Base-by-base conservation (phyloP, 164 flowering plant genomes). In the Tetrastigma voinierianum region DNA sequence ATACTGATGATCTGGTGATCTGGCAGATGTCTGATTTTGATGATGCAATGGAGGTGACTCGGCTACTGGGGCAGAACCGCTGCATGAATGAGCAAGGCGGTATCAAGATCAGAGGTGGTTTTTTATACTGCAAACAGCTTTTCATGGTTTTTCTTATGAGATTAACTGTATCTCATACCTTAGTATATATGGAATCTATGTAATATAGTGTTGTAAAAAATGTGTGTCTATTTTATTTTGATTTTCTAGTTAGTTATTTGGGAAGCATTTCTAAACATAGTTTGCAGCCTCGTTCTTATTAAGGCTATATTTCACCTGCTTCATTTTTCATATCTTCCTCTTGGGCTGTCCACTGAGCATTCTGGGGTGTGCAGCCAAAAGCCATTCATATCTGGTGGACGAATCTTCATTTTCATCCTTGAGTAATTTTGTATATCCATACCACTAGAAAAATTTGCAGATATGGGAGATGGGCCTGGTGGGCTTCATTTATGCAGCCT, bases 81-180 rank as follows among this genome's bases (percentile, higher is more conserved):
- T 57, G 76, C 53, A 69, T 57, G 55, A 77, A 72, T 80, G 85
- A 84, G 56, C 83, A 21, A 77, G 79, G 19, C 65, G 83, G 65
- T 79, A 74, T 84, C 94, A 15, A 86, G 91, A 82, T 79, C 86
- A 64, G 91, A 89, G 97, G 97, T 91, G 60, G 67, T 64, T 9
- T 53, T 69, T 46, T 62, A 16, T 57, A 8, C 4, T 8, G 14
- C 24, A 14, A 25, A 14, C 24, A 46, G 6, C 45, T 25, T 40
- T 20, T 32, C 14, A 13, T 17, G 14, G 23, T 12, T 19, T 59
- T 11, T n/a, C 46, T 61, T 19, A 17, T 19, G 15, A 45, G 11
- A 51, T 19, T 16, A 44, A 2, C 51, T 61, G 48, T 32, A 19
- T 45, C 16, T 61, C 16, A 61, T 61, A 48, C n/a, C 45, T 11